Base-by-base conservation (phyloP, 768 basidiomycete genomes). In the Suillus subaureus region DNA sequence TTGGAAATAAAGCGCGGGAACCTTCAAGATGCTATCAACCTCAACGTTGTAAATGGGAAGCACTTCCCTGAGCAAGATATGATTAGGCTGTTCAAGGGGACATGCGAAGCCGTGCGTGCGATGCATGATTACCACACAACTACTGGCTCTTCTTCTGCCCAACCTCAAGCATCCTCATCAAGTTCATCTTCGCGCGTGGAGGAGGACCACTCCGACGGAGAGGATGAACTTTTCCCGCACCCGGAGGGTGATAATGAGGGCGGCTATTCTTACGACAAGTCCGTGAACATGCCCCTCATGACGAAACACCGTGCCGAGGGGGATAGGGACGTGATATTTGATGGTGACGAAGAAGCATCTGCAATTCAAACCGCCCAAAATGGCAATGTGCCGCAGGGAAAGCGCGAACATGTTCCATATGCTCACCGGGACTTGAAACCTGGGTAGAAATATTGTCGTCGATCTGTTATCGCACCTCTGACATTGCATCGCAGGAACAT, bases 391-490 rank as follows among this genome's bases (percentile, higher is more conserved):
- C 75, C 70, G 13, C 70, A 79, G 4, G 83, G 82, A 3, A 76
- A 81, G 67, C 71, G 71, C 2, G 89, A 90, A 69, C 75, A 90
- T 35, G 85, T 94, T 9, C 96, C 97, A 1, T 99, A 96, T 75
- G 97, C 97, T 1, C 97, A 99, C 78, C 84, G 97, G 63, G 97
- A 99, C 79, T 81, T 99, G 71, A 99, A 99, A 79, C 97, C 96
- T 54, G 96, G 89, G 96, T 96, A 71, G 70, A 91, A 80, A 23
- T 65, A 42, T 31, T 33, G 55, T 18, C 33, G 55, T 18, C 33
- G 18, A 61, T 51, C 40, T 39, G 28, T 7, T n/a, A 16, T 47
- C 35, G 23, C 70, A 18, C 21, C 26, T 45, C 16, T 63, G 21
- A 67, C 16, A 26, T 21, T 70, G 21, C 65, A 8, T 49, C 8